Conservation (phyloP, 2,329 filamentous ascomycete genomes). For the Trichophyton rubrum region DNA sequence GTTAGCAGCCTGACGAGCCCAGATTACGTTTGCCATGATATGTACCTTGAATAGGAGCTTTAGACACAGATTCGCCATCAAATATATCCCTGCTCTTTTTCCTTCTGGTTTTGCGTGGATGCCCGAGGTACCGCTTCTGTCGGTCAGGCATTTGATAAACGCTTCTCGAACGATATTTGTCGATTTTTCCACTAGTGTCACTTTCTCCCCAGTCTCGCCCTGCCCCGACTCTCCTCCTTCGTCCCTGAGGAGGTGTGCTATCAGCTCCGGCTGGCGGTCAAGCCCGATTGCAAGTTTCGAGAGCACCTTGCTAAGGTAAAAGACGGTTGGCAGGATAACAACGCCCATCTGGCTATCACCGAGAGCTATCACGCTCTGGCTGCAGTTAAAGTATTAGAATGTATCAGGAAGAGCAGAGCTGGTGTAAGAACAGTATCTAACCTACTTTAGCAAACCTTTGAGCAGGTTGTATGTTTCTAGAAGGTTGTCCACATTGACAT, state of each 20-base stretch:
- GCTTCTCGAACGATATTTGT: slow-evolving; percentile 83
- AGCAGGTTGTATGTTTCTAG: slow-evolving; percentile 63
- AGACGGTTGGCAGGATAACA: slow-evolving; percentile 69
- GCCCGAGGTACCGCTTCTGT: slow-evolving; percentile 54
- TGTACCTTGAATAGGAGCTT: slow-evolving; percentile 69
- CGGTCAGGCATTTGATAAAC: slow-evolving; percentile 79
- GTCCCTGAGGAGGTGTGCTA: slow-evolving; percentile 45
- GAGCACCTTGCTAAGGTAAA: slow-evolving; percentile 68
- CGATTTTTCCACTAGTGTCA: slow-evolving; percentile 73
- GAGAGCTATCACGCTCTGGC: slow-evolving; percentile 71
- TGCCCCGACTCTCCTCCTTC: slow-evolving; percentile 35
- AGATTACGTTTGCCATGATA: not conserved
- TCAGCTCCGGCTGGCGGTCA: slow-evolving; percentile 66
- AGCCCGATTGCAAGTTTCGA: slow-evolving; percentile 73
- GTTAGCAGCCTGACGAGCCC: not conserved
- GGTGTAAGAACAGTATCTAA: slow-evolving; percentile 11
- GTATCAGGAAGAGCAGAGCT: not conserved
- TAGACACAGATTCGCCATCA: slow-evolving; percentile 79
- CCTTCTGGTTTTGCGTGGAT: slow-evolving; percentile 58
- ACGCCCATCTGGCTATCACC: slow-evolving; percentile 66
- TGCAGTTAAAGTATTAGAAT: slow-evolving; percentile 23
- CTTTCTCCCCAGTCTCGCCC: slow-evolving; percentile 53
- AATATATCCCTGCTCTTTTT: slow-evolving; percentile 78
- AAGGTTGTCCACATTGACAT: slow-evolving; percentile 64
- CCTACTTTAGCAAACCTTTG: slow-evolving; percentile 62